Percentiles rank a stretch among this genome's conserved stretches.
Evolutionary conservation across 2,329 filamentous ascomycete species (phyloP).

Genomic region (Daldinia sp.): DNA sequence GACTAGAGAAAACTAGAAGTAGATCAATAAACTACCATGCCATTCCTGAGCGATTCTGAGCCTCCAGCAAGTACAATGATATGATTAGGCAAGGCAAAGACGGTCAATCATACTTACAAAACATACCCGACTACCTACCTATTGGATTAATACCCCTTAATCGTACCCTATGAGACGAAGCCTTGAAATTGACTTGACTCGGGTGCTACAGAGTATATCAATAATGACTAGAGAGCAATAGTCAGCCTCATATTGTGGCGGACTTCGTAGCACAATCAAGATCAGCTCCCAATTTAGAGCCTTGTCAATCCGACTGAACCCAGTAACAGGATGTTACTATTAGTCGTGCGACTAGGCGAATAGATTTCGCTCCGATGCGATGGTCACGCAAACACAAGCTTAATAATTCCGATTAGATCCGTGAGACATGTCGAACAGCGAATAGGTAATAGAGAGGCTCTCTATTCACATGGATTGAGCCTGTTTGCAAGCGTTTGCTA

Average conservation of each 20-base stretch:
- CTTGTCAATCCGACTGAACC: not conserved
- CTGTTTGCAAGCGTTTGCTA: not conserved
- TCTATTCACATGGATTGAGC: not conserved
- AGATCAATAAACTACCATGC: not conserved
- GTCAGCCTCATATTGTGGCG: not conserved
- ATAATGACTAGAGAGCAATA: not conserved
- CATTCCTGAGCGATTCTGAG: too few species aligned
- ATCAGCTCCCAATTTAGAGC: not conserved
- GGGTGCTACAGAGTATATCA: not conserved
- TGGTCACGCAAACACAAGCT: constrained; percentile 17
- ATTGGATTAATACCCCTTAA: not conserved
- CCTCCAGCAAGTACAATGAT: too few species aligned
- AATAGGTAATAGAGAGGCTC: not conserved
- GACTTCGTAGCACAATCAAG: not conserved
- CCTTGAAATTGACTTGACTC: not conserved
- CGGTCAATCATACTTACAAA: not conserved
- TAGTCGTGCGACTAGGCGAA: constrained; percentile 9
- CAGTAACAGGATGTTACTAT: not conserved
- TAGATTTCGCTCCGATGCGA: constrained; percentile 1
- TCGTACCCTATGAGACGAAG: not conserved
- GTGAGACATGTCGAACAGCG: constrained; percentile 28
- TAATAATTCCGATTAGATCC: constrained; percentile 28
- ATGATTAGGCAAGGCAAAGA: too few species aligned
- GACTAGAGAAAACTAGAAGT: not conserved
- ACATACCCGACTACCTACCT: too few species aligned